Conservation (phyloP, 2,329 filamentous ascomycete species). For the Penicillium sp. region DNA sequence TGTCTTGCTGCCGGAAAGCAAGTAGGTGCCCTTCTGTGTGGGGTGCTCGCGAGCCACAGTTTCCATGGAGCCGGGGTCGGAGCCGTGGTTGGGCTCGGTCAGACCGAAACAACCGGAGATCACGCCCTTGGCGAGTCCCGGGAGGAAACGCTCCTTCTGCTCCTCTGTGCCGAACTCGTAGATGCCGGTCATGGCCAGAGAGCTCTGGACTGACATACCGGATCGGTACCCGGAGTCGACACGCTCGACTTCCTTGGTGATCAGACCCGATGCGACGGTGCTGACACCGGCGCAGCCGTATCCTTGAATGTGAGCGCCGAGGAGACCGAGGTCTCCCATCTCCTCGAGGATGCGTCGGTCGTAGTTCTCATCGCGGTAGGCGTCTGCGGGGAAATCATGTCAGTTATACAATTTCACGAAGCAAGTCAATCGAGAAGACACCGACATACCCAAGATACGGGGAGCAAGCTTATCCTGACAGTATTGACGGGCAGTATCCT, state of each 20-base stretch:
- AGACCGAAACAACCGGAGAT: slow-evolving; percentile 81
- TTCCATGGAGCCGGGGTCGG: slow-evolving; percentile 89
- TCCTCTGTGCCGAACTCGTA: slow-evolving; percentile 82
- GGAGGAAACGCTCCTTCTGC: slow-evolving; percentile 79
- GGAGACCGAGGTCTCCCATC: slow-evolving; percentile 87
- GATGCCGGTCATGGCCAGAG: slow-evolving; percentile 89
- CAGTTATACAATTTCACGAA: not conserved
- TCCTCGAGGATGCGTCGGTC: slow-evolving; percentile 80
- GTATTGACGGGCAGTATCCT: slow-evolving; percentile 86
- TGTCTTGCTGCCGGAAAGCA: slow-evolving; percentile 78
- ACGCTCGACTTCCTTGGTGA: slow-evolving; percentile 83
- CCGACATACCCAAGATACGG: slow-evolving; percentile 70
- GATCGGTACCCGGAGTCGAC: slow-evolving; percentile 90
- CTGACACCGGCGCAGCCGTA: slow-evolving; percentile 86
- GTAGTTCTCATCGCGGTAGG: slow-evolving; percentile 81
- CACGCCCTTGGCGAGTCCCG: slow-evolving; percentile 76
- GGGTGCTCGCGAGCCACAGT: slow-evolving; percentile 79
- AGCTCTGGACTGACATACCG: slow-evolving; percentile 90
- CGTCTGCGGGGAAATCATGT: slow-evolving; percentile 53
- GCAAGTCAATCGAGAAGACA: slow-evolving; percentile 3
- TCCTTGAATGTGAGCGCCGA: slow-evolving; percentile 80
- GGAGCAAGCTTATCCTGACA: slow-evolving; percentile 87
- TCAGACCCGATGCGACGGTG: slow-evolving; percentile 82
- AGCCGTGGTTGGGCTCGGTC: slow-evolving; percentile 90
- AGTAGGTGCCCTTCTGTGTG: slow-evolving; percentile 75